Conservation (phyloP, 768 basidiomycete species). For the Cystobasidium onofrii region DNA sequence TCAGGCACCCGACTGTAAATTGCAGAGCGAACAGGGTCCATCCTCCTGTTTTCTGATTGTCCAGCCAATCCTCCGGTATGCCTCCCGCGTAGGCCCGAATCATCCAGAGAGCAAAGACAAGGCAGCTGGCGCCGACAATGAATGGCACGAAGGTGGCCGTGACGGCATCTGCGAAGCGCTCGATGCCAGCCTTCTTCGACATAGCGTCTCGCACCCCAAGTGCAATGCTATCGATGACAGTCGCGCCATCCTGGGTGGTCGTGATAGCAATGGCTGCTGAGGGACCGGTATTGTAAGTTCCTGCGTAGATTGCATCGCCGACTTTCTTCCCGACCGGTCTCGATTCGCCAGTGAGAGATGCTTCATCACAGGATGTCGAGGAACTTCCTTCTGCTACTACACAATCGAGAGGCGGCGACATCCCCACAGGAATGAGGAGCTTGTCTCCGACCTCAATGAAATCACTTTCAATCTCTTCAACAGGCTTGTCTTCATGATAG, state of each 20-base stretch:
- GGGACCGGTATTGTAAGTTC: conserved; percentile 62
- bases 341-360: conserved; percentile 75
- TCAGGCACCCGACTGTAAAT: conserved; percentile 72
- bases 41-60: conserved; percentile 56
- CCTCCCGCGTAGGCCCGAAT: conserved; percentile 54
- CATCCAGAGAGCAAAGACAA: conserved; percentile 69
- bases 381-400: conserved; percentile 51
- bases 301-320: conserved; percentile 64
- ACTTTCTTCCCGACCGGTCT: conserved; percentile 54
- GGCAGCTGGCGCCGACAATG: conserved; percentile 61
- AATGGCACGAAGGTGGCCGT: conserved; percentile 74
- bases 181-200: conserved; percentile 64
- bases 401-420: conserved; percentile 70
- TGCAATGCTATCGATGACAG: conserved; percentile 71
- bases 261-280: conserved; percentile 57
- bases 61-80: conserved; percentile 56
- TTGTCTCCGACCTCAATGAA: conserved; percentile 71
- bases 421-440: conserved; percentile 64
- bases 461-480: conserved; percentile 48
- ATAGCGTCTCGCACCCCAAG: conserved; percentile 70
- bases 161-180: conserved; percentile 63
- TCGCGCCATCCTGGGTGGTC: conserved; percentile 57
- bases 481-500: conserved; percentile 42
- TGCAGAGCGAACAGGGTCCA: conserved; percentile 53
- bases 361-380: conserved; percentile 60